A percentile compares a stretch with the other conserved stretches of the same genome.
Conservation (phyloP, 495 filamentous ascomycete genomes). For the Neurospora sp. region DNA sequence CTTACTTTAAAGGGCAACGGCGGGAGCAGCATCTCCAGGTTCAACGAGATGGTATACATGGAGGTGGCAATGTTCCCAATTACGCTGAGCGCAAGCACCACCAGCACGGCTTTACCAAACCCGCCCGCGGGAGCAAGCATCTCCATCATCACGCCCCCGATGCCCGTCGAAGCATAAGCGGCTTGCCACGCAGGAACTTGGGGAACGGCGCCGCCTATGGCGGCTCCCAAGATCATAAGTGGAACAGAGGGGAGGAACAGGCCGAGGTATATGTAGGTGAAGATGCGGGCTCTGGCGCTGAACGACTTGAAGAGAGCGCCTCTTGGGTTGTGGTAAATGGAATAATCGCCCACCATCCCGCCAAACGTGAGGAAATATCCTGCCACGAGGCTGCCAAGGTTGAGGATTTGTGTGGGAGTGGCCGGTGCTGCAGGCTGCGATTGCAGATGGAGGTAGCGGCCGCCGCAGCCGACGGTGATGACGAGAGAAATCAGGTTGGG, state of each 20-base stretch:
- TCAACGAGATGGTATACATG: slow-evolving; percentile 38
- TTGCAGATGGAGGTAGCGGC: slow-evolving; percentile 31
- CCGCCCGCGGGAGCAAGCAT: slow-evolving; percentile 40
- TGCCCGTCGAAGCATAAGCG: slow-evolving; percentile 33
- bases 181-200: slow-evolving; percentile 26
- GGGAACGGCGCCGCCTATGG: slow-evolving; percentile 36
- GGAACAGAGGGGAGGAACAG: slow-evolving; percentile 37
- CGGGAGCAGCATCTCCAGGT: slow-evolving; percentile 42
- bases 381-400: slow-evolving; percentile 28
- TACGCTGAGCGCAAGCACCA: slow-evolving; percentile 39
- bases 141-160: slow-evolving; percentile 39
- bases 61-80: slow-evolving; percentile 39
- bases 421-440: slow-evolving; percentile 12
- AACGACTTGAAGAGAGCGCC: not conserved
- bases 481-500: slow-evolving; percentile 41
- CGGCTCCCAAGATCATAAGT: slow-evolving; percentile 42
- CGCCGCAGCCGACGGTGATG: slow-evolving; percentile 40
- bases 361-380: slow-evolving; percentile 35
- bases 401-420: slow-evolving; percentile 19
- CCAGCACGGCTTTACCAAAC: slow-evolving; percentile 43
- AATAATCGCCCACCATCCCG: slow-evolving; percentile 32
- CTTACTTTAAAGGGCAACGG: slow-evolving; percentile 13
- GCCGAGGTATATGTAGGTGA: slow-evolving; percentile 33
- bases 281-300: slow-evolving; percentile 20
- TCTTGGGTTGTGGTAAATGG: slow-evolving; percentile 24